Evolutionary conservation across 805 yeast species (phyloP), one percentile per base, ranked within the genome.

Genomic region (Saccharomyces cerevisiae): DNA sequence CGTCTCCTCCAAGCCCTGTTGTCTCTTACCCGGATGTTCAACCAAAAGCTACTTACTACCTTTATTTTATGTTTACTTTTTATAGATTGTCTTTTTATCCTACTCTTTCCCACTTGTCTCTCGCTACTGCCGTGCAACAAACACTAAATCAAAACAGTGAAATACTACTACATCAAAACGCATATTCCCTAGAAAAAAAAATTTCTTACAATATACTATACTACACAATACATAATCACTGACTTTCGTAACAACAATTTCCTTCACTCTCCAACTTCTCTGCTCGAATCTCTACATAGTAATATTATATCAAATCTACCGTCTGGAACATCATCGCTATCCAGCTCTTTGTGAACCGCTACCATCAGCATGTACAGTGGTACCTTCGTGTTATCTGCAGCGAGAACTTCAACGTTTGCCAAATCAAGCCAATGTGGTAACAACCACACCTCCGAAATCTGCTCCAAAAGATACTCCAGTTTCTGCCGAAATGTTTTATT

Each of bases 191-290:
- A 26, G 4, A 26, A 26, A 26, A 26, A n/a, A 26, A 26, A 26
- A 26, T 26, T 26, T 26, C 27, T 26, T 26, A 26, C 27, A 26
- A 26, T 26, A 26, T 26, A 26, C 27, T 29, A 29, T 29, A 29
- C 30, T 29, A 29, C 30, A 29, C 30, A 29, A 29, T 29, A 10
- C 30, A 29, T 29, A 29, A 29, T 29, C 30, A 29, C 10, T 10
- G 30, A 29, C 30, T 8, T 6, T 29, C 30, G 30, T 29, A 29
- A 29, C 30, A 29, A 29, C 48, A 17, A 11, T n/a, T 11, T 46
- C 48, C 48, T 14, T 46, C 48, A 46, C 48, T 46, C 48, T 46
- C 48, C 48, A 46, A 46, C 48, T 21, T 21, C 48, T n/a, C 48
- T 46, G 48, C 48, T 46, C 30, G 24, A 14, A 46, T 46, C 24